Evolutionary conservation across 1,139 yeast species (phyloP), one percentile per base, ranked within the genome.

Genomic region (Kurtzmaniella quercitrusa): DNA sequence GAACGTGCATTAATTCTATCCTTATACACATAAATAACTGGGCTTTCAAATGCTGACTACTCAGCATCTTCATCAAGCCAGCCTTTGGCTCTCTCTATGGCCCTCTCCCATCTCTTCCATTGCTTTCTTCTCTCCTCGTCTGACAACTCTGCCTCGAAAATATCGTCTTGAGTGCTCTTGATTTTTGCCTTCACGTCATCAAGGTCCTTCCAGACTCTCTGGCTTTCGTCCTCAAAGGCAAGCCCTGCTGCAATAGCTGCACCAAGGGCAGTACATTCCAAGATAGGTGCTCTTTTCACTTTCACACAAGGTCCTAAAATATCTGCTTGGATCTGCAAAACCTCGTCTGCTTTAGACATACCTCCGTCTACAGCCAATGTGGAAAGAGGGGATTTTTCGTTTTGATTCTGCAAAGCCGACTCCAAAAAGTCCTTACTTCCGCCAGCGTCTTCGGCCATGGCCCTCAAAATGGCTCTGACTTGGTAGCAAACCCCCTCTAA

Each of bases 181-280:
- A 77, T 57, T 48, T 61, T 62, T 6, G 55, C 67, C 17, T 60
- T 55, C 15, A 74, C 86, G 51, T 89, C 96, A 48, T 80, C 85
- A 48, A 89, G 69, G 54, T 81, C 78, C 49, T 73, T 75, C 96
- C 96, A 91, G 42, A 89, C 63, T 44, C 86, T 75, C 47, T 85
- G 80, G 34, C 75, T 70, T 41, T 69, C 79, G 48, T 77, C 72
- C 53, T 77, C 66, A 49, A 72, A 70, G 2, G 91, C 83, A 55
- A 90, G 70, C 11, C 96, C 96, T 2, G 98, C 96, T 17, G 96
- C 96, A 55, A 91, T 87, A 11, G 97, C 97, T 11, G 96, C 96
- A 23, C 98, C 98, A 50, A 91, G 75, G 1, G 98, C 97, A 4
- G 98, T 91, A 61, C 96, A 90, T 66, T 91, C 98, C 31, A 89